Evolutionary conservation across 1,284 basidiomycete species (phyloP).

Genomic region (Puccinia polysora): DNA sequence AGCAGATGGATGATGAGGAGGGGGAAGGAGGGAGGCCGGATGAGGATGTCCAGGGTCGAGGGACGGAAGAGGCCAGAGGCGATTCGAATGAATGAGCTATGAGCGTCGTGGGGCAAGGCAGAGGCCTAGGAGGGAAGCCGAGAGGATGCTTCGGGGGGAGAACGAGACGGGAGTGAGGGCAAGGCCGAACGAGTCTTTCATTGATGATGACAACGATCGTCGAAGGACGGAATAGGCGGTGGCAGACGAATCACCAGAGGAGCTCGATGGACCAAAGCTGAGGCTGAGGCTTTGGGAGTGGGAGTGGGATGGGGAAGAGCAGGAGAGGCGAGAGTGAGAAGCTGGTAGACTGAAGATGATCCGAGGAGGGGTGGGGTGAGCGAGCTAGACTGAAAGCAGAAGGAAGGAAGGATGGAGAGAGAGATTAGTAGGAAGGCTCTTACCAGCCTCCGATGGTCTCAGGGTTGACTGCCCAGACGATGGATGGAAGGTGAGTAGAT

Average conservation of each 20-base stretch:
- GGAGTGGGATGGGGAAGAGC: not conserved
- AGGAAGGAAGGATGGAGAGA: not conserved
- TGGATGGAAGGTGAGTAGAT: conserved; percentile 10
- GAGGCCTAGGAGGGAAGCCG: conserved; percentile 16
- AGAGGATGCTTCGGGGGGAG: conserved; percentile 17
- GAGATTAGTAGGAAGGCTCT: not conserved
- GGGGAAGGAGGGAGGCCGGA: not conserved
- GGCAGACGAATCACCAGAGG: too few relatives aligned
- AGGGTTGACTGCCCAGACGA: conserved; percentile 34
- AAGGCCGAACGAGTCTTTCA: conserved; percentile 39
- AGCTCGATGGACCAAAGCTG: conserved; percentile 46
- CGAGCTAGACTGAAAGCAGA: conserved; percentile 1
- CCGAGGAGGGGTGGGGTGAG: too few relatives aligned
- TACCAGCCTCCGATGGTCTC: conserved; percentile 40
- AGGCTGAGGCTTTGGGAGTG: conserved; percentile 58
- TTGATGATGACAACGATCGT: conserved; percentile 30
- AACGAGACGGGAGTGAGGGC: conserved; percentile 12
- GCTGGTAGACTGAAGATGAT: not conserved
- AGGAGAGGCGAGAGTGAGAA: not conserved
- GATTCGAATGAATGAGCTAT: not conserved
- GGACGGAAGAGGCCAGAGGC: not conserved
- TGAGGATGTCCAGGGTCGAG: not conserved
- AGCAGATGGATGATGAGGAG: not conserved
- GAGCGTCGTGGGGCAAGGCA: not conserved
- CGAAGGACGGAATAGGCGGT: too few relatives aligned